Conservation (phyloP, 148 eudicot species). For the Arctostaphylos glauca region DNA sequence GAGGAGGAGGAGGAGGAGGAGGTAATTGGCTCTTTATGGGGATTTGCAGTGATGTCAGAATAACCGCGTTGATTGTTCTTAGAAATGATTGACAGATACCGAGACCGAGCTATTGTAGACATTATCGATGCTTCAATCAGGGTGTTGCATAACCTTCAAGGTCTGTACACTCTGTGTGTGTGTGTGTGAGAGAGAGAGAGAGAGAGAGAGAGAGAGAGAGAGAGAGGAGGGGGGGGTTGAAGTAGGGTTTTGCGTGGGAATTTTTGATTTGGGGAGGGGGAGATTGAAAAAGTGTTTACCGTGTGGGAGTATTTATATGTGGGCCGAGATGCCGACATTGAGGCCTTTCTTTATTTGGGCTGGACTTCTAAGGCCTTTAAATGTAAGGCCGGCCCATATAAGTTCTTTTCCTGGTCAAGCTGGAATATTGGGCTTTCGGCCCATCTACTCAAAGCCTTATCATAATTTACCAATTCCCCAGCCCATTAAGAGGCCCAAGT, state of each 20-base stretch:
- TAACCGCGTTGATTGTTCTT: conserved; percentile 23
- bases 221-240: too few relatives aligned
- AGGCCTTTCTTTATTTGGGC: not conserved
- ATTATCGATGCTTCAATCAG: conserved; percentile 17
- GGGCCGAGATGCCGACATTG: not conserved
- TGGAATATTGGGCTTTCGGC: not conserved
- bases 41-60: conserved; percentile 14
- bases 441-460: not conserved
- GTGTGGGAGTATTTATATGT: not conserved
- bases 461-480: not conserved
- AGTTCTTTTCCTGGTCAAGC: too few relatives aligned
- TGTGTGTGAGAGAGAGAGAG: not conserved
- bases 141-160: not conserved
- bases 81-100: conserved; percentile 12
- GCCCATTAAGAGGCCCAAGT: not conserved
- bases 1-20: conserved; percentile 23
- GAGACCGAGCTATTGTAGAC: conserved; percentile 28
- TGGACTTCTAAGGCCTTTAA: too few relatives aligned
- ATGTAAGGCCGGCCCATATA: not conserved
- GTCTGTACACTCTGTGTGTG: too few relatives aligned
- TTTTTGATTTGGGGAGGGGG: not conserved
- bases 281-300: not conserved
- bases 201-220: too few relatives aligned
- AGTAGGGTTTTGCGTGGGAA: conserved; percentile 17
- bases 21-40: conserved; percentile 21